Conservation (phyloP, 164 flowering plant genomes). For the Warburgia ugandensis region DNA sequence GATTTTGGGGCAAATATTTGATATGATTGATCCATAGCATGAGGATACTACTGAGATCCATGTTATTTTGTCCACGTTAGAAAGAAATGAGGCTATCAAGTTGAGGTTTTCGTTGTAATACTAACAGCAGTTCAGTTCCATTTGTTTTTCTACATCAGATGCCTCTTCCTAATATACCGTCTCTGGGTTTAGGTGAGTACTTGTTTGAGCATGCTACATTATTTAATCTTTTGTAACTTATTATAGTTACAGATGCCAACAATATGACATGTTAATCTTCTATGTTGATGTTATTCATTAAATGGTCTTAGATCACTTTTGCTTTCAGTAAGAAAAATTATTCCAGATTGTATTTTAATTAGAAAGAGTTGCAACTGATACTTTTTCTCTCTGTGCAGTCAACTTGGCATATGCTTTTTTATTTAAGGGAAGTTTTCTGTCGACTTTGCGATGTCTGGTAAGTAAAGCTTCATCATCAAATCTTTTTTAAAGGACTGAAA, state of each 20-base stretch:
- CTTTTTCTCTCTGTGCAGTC: slow-evolving; percentile 38
- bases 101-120: slow-evolving; percentile 82
- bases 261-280: no score
- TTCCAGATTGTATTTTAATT: no score
- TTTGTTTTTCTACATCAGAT: slow-evolving; percentile 74
- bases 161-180: slow-evolving; percentile 90
- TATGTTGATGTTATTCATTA: no score
- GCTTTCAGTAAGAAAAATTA: no score
- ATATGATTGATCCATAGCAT: no score
- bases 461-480: slow-evolving; percentile 7
- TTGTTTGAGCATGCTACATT: slow-evolving; percentile 5
- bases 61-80: slow-evolving; percentile 43
- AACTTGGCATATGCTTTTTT: slow-evolving; percentile 84
- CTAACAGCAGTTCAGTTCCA: slow-evolving; percentile 82
- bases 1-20: no score
- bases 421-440: slow-evolving; percentile 46
- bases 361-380: slow-evolving; percentile 15
- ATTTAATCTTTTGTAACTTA: no score
- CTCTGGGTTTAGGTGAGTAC: slow-evolving; percentile 67
- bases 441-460: slow-evolving; percentile 74
- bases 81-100: slow-evolving; percentile 71
- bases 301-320: no score
- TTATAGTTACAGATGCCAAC: no score
- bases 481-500: no score
- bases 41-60: not conserved